Evolutionary conservation across 768 basidiomycete species (phyloP), one percentile per base, ranked within the genome.

Genomic region (Leucogyrophana mollusca): DNA sequence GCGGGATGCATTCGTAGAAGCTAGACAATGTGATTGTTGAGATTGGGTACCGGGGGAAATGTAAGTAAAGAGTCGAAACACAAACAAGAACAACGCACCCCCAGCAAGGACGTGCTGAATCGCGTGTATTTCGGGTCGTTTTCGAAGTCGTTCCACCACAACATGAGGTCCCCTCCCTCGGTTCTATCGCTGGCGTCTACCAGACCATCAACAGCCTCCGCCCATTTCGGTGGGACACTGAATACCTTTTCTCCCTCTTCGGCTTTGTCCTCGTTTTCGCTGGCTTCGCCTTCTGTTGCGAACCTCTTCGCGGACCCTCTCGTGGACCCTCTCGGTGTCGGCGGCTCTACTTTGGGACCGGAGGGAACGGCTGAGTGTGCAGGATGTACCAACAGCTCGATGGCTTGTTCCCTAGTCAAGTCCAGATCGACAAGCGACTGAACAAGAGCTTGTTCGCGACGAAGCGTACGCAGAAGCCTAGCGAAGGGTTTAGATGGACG

Each of bases 131-230:
- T 73, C 33, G 68, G 72, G 64, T 98, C 96, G 52, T 80, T 87
- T 68, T 90, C 86, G 16, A 98, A 66, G 54, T 99, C 85, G 63
- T 98, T 99, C 85, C 87, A 89, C 81, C 90, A 98, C 1, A 84
- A 59, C 32, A 94, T 76, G 3, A 87, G 74, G 27, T 68, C 74
- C 0, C 85, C 91, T 2, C 79, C 90, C 61, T 99, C 96, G 3
- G 60, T 57, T 14, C 90, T 72, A 65, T 99, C 95, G 47, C 88
- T 92, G 1, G 93, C 87, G 64, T 98, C 96, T 47, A 95, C 86
- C n/a, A 96, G 54, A 1, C 85, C 90, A 44, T 89, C 86, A 3
- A 65, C 51, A 22, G 53, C 60, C 30, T 61, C 65, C 4, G 56
- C 38, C 37, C 45, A 21, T 40, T 61, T 65, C 4, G 53, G 53